Base-by-base conservation (phyloP, 2,329 filamentous ascomycete genomes). In the Ilyonectria robusta region DNA sequence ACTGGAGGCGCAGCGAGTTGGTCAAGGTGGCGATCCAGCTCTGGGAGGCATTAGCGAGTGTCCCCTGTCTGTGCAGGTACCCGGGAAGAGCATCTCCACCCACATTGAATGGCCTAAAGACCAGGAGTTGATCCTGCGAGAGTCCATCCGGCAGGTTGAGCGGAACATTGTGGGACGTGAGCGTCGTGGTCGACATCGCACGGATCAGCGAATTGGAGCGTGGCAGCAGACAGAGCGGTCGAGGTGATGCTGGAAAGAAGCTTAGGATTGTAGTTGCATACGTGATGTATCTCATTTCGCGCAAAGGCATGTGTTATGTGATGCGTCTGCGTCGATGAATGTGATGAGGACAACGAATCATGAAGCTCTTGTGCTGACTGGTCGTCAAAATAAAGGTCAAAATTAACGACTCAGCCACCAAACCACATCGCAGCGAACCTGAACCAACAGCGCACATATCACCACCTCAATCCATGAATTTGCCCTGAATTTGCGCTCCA, bases 91-190 rank as follows among this genome's bases (percentile, higher is more conserved):
- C 13, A 15, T n/a, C 11, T 6, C 9, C 2, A 11, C 78, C 70
- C 76, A 86, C 86, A 15, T 81, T 85, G 72, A 89, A 88, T 0
- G 87, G 86, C 7, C 79, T 80, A 70, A 88, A 89, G 6, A 72
- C 72, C 11, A 81, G 75, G 1, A 89, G 77, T 60, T 86, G 80
- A 0, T 84, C 78, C 61, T 84, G 76, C 0, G 83, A 77, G 21
- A 88, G 79, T 3, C 81, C 84, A 0, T 81, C 75, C 0, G 84
- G 82, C 0, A 88, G 78, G 10, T 75, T 81, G 58, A 88, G 80
- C 4, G 80, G 77, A 58, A 87, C 75, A 61, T 78, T 70, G 31
- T 81, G 72, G 21, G 63, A 64, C 15, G 67, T 56, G 46, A 76
- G 70, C 6, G 71, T 73, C 4, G 56, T 65, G 2, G 70, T 72